A percentile compares a stretch with the other conserved stretches of the same genome.
Conservation (phyloP, 2,329 filamentous ascomycete species). For the Pyricularia grisea region DNA sequence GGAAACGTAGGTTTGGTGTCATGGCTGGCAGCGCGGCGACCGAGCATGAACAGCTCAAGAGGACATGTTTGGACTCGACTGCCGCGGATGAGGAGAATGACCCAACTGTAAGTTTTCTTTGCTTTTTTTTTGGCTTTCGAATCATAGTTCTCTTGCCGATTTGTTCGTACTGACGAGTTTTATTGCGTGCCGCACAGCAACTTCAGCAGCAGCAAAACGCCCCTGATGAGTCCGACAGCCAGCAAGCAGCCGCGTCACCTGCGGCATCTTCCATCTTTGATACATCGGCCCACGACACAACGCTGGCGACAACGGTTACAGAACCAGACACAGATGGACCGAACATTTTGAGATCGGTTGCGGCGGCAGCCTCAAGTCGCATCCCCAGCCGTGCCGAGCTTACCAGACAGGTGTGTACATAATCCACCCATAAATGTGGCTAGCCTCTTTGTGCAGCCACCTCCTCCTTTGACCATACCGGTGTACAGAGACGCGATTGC, state of each 20-base stretch:
- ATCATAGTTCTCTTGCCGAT: not conserved
- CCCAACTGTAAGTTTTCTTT: not conserved
- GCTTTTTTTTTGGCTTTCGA: not conserved
- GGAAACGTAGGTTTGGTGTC: slow-evolving; percentile 17
- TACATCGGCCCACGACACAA: slow-evolving; percentile 33
- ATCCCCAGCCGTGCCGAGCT: slow-evolving; percentile 34
- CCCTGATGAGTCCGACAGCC: slow-evolving; percentile 6
- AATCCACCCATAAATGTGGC: not conserved
- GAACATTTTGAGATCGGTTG: slow-evolving; percentile 7
- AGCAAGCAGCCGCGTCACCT: slow-evolving; percentile 21
- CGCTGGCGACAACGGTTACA: slow-evolving; percentile 39
- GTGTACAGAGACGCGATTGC: not conserved
- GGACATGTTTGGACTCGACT: slow-evolving; percentile 17
- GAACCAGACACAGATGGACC: slow-evolving; percentile 30
- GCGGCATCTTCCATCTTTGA: slow-evolving; percentile 42
- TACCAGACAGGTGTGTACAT: slow-evolving; percentile 34
- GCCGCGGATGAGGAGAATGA: not conserved
- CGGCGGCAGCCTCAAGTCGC: slow-evolving; percentile 5
- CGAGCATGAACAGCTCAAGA: slow-evolving; percentile 16
- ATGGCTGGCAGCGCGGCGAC: slow-evolving; percentile 11
- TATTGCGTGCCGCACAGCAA: not conserved
- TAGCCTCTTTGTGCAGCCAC: no score
- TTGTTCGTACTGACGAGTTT: not conserved
- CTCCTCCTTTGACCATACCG: no score
- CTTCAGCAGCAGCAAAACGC: not conserved